These are phyloP conservation scores for Colletotrichum sublineola DNA, from an alignment of 2,329 filamentous ascomycete genomes.

Conservation along the genomic window DNA sequence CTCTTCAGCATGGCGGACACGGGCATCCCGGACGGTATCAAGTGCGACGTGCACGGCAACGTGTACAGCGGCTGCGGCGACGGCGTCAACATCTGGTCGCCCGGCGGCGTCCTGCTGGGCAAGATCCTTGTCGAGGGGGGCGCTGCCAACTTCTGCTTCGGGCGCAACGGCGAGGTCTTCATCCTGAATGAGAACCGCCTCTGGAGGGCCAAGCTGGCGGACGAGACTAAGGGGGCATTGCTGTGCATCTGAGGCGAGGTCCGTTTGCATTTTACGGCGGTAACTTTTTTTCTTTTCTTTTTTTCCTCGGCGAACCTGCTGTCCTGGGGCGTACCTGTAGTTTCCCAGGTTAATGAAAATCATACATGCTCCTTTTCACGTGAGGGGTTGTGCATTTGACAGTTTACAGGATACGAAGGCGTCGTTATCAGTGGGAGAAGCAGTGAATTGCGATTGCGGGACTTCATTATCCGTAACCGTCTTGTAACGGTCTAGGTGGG, in stretches of 20 bases:
- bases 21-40: constrained; percentile 63
- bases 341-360: not conserved
- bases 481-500: no score
- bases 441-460: no score
- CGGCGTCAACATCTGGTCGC: constrained; percentile 63
- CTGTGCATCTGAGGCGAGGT: constrained; percentile 10
- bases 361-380: not conserved
- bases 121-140: constrained; percentile 58
- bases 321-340: not conserved
- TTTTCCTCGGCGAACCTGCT: not conserved
- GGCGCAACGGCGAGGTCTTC: constrained; percentile 57
- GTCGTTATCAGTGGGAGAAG: not conserved
- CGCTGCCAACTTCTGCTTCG: constrained; percentile 63
- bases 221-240: constrained; percentile 48
- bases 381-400: not conserved
- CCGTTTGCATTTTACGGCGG: no score
- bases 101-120: constrained; percentile 60
- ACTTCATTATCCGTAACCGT: no score
- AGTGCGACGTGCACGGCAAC: constrained; percentile 61
- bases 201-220: constrained; percentile 54
- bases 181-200: constrained; percentile 62
- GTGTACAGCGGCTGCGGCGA: constrained; percentile 64
- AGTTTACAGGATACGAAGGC: no score
- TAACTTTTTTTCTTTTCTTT: no score
- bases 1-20: constrained; percentile 64